Evolutionary conservation across 73 alveolate species (phyloP).

Genomic region (Paramecium pentaurelia): DNA sequence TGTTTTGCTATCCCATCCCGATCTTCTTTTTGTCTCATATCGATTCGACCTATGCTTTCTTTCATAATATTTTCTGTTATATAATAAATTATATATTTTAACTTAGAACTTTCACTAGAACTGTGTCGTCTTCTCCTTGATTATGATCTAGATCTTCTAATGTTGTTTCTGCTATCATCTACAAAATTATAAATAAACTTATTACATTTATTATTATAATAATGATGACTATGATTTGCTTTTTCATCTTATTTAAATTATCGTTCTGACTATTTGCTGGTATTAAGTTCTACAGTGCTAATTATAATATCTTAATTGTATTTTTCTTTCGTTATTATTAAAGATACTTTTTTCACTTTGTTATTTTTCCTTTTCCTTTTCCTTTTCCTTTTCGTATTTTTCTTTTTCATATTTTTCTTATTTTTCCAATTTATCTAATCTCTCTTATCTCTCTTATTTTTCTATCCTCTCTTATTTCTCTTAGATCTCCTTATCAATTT

Average conservation of each 20-base stretch:
- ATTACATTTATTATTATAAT: not conserved
- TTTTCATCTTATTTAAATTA: not conserved
- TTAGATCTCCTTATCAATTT: not conserved
- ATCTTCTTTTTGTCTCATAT: slow-evolving; percentile 24
- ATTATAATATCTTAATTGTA: not conserved
- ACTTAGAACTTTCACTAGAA: slow-evolving; percentile 43
- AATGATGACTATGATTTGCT: not conserved
- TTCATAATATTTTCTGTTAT: not conserved
- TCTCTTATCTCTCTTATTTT: not conserved
- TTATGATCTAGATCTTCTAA: not conserved
- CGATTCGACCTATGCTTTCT: slow-evolving; percentile 37
- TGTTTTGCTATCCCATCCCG: slow-evolving; percentile 36
- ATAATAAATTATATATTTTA: not conserved
- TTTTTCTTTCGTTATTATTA: not conserved
- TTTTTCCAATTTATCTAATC: not conserved
- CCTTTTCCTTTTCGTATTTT: not conserved
- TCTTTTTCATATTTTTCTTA: not conserved
- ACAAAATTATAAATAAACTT: not conserved
- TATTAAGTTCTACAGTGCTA: not conserved
- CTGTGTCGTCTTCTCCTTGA: slow-evolving; percentile 11
- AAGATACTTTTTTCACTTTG: not conserved
- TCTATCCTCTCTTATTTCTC: not conserved
- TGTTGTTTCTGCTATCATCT: not conserved
- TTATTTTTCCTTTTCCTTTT: not conserved
- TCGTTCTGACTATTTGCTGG: not conserved